phyloP scores from a whole-genome alignment of 2,329 filamentous ascomycete species.

The Pseudopyricularia cyperi region DNA sequence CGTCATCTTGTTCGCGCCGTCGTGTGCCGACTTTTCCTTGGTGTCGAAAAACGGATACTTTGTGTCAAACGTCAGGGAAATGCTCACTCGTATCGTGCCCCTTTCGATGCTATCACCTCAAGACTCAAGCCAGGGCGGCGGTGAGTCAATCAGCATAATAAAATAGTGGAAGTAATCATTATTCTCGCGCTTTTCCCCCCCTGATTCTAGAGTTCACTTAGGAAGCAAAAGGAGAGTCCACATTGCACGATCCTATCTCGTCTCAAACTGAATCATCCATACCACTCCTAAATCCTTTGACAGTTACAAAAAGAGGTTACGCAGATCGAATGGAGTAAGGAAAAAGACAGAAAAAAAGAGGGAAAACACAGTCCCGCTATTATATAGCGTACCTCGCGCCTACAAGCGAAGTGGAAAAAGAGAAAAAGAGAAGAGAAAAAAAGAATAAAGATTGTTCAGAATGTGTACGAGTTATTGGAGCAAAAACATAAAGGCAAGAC shows the following conservation, averaged over 20 bases:
- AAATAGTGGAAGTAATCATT: too few species aligned
- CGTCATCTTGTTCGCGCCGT: too few species aligned
- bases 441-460: slow-evolving; percentile 3
- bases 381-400: background rate
- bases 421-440: background rate
- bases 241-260: background rate
- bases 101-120: too few species aligned
- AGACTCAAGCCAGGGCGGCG: too few species aligned
- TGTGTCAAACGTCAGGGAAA: too few species aligned
- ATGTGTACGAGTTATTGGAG: slow-evolving; percentile 11
- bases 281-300: background rate
- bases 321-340: background rate
- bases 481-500: slow-evolving; percentile 6
- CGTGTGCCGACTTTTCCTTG: too few species aligned
- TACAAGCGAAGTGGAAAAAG: background rate
- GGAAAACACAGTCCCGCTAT: slow-evolving; percentile 4
- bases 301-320: background rate
- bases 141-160: too few species aligned
- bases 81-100: too few species aligned
- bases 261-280: background rate
- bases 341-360: slow-evolving; percentile 4
- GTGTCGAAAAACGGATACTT: too few species aligned
- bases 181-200: too few species aligned
- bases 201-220: background rate
- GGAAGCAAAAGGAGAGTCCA: background rate